Evolutionary conservation across 257 asterid genomes (phyloP), one percentile per base, ranked within the genome.

Genomic region (Solanum chiquidenum): DNA sequence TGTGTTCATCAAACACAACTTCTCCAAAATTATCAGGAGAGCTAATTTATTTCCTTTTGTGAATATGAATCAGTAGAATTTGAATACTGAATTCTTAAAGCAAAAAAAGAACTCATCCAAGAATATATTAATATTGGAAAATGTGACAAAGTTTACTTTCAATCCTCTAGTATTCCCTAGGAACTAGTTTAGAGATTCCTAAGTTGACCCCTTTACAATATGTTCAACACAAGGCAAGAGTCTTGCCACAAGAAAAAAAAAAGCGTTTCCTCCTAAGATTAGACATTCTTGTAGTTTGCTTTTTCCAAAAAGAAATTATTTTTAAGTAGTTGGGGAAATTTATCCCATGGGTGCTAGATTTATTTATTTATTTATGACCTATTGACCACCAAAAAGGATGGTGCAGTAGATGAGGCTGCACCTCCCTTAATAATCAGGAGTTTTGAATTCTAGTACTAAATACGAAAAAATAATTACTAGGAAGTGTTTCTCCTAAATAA

Each of bases 401-500:
- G 62, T 6, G n/a, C 18, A 52, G 62, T 52, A 46, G n/a, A 52
- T 0, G 20, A 52, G n/a, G n/a, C 0, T 18, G 10, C 4, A 52
- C 0, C 10, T 6, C 1, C 1, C 23, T 18, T 55, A 55, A 55
- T 55, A 55, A 55, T 4, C 2, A 55, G 1, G 18, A 4, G 2
- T 55, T 55, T 55, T 55, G n/a, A 0, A 55, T 55, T 18, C 18
- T 10, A 55, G 4, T 55, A 18, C 0, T 55, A 18, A 1, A 4
- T 55, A 18, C 6, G 10, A 55, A 18, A 52, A 6, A 6, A 0
- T 16, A 6, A 0, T 52, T 52, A 16, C 23, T 52, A 6, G 9
- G 0, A 52, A 52, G 1, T 0, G 9, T 52, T 46, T 52, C 4
- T 0, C 0, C 4, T 55, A 18, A 18, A 18, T 55, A 55, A 55